These are phyloP conservation scores for Cardamine chenopodiifolia DNA, from an alignment of 345 rosid species.

Conservation along the genomic window DNA sequence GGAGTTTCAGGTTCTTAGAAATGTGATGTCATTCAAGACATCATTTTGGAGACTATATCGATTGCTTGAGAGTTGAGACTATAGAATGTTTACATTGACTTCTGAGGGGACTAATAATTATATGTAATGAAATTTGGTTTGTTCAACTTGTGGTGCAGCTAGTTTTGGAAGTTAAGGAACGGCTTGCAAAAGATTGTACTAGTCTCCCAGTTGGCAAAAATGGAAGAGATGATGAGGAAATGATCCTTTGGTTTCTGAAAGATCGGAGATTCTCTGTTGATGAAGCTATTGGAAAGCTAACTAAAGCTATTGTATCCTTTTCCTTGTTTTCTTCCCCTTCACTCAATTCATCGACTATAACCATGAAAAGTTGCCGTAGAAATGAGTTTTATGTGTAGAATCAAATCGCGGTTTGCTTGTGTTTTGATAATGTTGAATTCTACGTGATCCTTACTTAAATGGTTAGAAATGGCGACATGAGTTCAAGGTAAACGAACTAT, in stretches of 20 bases:
- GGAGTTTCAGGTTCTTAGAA: background rate
- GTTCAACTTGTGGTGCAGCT: slow-evolving; percentile 51
- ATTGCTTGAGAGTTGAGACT: background rate
- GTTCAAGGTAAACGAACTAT: slow-evolving; percentile 65
- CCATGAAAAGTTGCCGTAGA: slow-evolving; percentile 8
- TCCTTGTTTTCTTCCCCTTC: background rate
- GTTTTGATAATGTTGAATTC: slow-evolving; percentile 6
- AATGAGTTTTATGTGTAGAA: slow-evolving; percentile 3
- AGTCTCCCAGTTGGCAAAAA: slow-evolving; percentile 74
- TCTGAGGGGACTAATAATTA: background rate
- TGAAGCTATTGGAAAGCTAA: slow-evolving; percentile 61
- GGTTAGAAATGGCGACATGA: slow-evolving; percentile 85
- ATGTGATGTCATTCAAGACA: background rate
- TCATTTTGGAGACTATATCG: background rate
- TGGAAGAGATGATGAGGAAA: slow-evolving; percentile 93
- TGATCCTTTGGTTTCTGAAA: slow-evolving; percentile 86
- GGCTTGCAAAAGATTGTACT: slow-evolving; percentile 60
- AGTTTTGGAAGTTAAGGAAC: slow-evolving; percentile 73
- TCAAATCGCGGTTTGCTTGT: background rate
- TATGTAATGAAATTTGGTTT: background rate
- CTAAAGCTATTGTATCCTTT: slow-evolving; percentile 84
- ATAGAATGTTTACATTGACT: background rate
- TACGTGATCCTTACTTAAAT: slow-evolving; percentile 28
- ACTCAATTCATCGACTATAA: background rate
- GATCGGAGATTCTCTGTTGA: slow-evolving; percentile 74